Evolutionary conservation across 192 early-diverging fungal species (phyloP).

Genomic region (Umbelopsis vinacea): DNA sequence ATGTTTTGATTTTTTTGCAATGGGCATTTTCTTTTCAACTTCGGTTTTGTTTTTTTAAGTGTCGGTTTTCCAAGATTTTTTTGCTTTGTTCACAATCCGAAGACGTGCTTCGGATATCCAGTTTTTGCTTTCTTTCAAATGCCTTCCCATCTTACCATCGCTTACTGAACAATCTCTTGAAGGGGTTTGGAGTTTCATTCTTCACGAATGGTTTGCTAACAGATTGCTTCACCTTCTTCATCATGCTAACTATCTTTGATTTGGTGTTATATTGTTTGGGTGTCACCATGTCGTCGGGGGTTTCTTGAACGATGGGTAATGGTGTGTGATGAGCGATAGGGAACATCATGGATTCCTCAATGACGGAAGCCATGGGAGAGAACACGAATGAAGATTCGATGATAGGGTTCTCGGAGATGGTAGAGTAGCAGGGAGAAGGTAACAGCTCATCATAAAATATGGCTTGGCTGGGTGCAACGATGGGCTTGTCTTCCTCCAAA

Average conservation of each 20-base stretch:
- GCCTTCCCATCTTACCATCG: constrained; percentile 3
- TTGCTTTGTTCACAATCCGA: background rate
- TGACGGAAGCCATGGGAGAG: constrained; percentile 18
- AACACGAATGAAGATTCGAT: constrained; percentile 11
- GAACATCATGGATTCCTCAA: constrained; percentile 22
- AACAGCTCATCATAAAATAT: constrained; percentile 19
- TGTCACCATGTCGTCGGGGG: background rate
- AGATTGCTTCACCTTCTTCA: constrained; percentile 16
- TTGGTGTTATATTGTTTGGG: background rate
- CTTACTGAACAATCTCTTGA: constrained; percentile 12
- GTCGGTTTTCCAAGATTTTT: background rate
- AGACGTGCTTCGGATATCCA: too few relatives aligned
- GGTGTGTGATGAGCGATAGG: background rate
- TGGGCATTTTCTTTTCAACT: background rate
- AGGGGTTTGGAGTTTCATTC: constrained; percentile 6
- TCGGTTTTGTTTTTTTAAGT: background rate
- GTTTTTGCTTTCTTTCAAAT: too few relatives aligned
- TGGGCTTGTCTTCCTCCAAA: constrained; percentile 11
- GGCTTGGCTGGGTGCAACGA: constrained; percentile 12
- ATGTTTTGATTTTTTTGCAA: background rate
- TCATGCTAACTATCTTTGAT: constrained; percentile 2
- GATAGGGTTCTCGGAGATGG: constrained; percentile 10
- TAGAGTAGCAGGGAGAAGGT: constrained; percentile 15
- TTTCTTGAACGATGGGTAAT: background rate
- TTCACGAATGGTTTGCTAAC: constrained; percentile 11